Percentiles rank a stretch among this genome's conserved stretches.
Evolutionary conservation across 352 stramenopile species (phyloP).

Genomic region (Phytophthora sansomeana): DNA sequence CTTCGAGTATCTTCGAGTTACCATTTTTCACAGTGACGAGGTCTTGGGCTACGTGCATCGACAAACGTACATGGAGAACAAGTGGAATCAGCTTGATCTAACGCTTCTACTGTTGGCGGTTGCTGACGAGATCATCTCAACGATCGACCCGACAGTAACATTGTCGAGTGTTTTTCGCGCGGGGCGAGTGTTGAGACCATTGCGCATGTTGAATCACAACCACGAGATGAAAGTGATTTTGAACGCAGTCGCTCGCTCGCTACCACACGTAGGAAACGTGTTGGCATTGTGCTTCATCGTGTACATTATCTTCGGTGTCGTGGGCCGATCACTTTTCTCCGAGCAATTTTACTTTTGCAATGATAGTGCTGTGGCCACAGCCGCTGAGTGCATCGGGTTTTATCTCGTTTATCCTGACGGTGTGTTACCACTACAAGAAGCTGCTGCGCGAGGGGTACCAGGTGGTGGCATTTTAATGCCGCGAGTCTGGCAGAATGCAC

Average conservation of each 20-base stretch:
- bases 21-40: slow-evolving; percentile 72
- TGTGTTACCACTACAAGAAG: slow-evolving; percentile 59
- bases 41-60: slow-evolving; percentile 65
- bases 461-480: slow-evolving; percentile 58
- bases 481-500: slow-evolving; percentile 71
- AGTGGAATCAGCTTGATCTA: slow-evolving; percentile 82
- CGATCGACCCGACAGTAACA: slow-evolving; percentile 49
- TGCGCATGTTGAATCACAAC: slow-evolving; percentile 83
- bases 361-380: slow-evolving; percentile 44
- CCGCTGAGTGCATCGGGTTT: slow-evolving; percentile 65
- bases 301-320: slow-evolving; percentile 81
- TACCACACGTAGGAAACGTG: slow-evolving; percentile 79
- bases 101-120: slow-evolving; percentile 63
- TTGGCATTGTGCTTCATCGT: slow-evolving; percentile 77
- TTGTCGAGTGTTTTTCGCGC: slow-evolving; percentile 71
- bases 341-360: slow-evolving; percentile 78
- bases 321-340: slow-evolving; percentile 73
- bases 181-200: slow-evolving; percentile 65
- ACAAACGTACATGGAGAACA: slow-evolving; percentile 80
- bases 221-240: slow-evolving; percentile 83
- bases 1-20: slow-evolving; percentile 64
- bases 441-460: slow-evolving; percentile 39
- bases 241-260: slow-evolving; percentile 68
- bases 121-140: slow-evolving; percentile 64
- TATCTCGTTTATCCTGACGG: slow-evolving; percentile 59